phyloP scores from a whole-genome alignment of 1,284 basidiomycete species.

The Wolfiporia cocos region DNA sequence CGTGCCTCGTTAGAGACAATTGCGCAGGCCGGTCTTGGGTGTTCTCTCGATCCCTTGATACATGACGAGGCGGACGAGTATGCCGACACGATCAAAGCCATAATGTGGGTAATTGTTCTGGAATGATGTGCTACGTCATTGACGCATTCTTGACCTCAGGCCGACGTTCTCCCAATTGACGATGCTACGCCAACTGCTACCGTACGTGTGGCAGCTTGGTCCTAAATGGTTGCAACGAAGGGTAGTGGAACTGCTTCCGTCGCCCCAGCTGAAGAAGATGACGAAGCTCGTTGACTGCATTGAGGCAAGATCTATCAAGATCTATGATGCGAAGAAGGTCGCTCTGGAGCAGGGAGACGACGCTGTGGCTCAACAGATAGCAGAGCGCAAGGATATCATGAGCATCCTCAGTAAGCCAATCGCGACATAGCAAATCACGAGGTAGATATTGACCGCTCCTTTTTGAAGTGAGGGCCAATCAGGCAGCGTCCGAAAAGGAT shows the following conservation, averaged over 20 bases:
- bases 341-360: constrained; percentile 31
- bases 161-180: constrained; percentile 4
- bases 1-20: constrained; percentile 30
- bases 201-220: constrained; percentile 26
- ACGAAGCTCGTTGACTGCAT: constrained; percentile 32
- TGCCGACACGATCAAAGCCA: too few relatives aligned
- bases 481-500: constrained; percentile 9
- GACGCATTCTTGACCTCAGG: too few relatives aligned
- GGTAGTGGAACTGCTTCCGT: too few relatives aligned
- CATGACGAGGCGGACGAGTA: too few relatives aligned
- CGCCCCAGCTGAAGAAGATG: too few relatives aligned
- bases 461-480: constrained; percentile 11
- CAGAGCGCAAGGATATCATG: constrained; percentile 38
- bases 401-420: constrained; percentile 40
- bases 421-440: constrained; percentile 11
- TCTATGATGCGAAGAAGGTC: constrained; percentile 35
- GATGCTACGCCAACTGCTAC: constrained; percentile 26
- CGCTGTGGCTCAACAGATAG: constrained; percentile 25
- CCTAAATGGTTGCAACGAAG: too few relatives aligned
- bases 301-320: constrained; percentile 28
- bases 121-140: constrained; percentile 25
- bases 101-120: constrained; percentile 18
- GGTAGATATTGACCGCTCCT: background rate
- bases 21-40: constrained; percentile 30
- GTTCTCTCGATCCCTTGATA: too few relatives aligned